Base-by-base conservation (phyloP, 495 filamentous ascomycete species). In the Aspergillus cavernicola region DNA sequence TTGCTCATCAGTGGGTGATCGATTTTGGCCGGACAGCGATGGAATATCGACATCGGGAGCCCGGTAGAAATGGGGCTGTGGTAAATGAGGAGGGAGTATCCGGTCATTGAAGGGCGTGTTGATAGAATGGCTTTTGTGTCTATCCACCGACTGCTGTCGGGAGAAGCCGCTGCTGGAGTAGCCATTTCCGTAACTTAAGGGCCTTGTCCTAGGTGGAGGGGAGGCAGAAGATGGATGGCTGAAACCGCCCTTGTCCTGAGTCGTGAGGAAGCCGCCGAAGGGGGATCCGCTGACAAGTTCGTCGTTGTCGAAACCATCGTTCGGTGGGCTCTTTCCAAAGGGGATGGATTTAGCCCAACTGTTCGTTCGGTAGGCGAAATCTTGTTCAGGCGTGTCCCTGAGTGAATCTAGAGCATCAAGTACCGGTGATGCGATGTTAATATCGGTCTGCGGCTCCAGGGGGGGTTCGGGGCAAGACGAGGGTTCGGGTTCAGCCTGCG, bases 41-140 rank as follows among this genome's bases (percentile, higher is more conserved):
- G 75, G 61, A 49, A 79, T 57, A 32, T 83, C 76, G 18, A 83
- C 67, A 18, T 85, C 76, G 1, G 82, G 84, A 2, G 78, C 69
- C 13, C 75, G 73, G 60, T 82, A 84, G 66, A 80, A 86, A 66
- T 91, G 86, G 8, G 89, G 73, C 67, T 95, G 91, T 0, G 86
- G 84, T 46, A 89, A 80, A 69, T 95, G 90, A 6, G 90, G 90
- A 16, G 85, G 80, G 28, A 89, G 88, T n/a, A 84, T 84, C 48
- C 84, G 59, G 26, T 68, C 69, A 46, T 65, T 59, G 53, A 70
- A 66, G 2, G 72, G 70, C 40, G 67, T 72, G 18, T 68, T 64
- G 53, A 74, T 66, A n/a, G 75, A 79, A 33, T 71, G 64, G 35
- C 73, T 74, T 50, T 77, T 75, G 0, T 68, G 61, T 38, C 70